Evolutionary conservation across 2,329 filamentous ascomycete species (phyloP).

Genomic region (Hymenoscyphus linearis): DNA sequence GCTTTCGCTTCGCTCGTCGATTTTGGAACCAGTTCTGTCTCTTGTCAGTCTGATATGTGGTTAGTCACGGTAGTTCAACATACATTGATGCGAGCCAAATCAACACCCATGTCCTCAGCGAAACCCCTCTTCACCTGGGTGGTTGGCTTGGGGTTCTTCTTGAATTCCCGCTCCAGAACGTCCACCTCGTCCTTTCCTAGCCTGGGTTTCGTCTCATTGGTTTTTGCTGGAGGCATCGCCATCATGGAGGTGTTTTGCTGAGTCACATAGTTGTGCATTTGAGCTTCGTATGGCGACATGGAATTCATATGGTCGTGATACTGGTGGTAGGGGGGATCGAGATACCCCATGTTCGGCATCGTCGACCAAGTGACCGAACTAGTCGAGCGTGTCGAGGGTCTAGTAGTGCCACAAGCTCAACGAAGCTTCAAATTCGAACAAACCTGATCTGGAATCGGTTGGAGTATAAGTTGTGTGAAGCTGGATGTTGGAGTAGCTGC

Average conservation of each 20-base stretch:
- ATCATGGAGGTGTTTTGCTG: conserved; percentile 33
- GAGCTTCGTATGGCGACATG: conserved; percentile 17
- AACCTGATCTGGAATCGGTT: background rate
- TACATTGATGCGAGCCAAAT: conserved; percentile 60
- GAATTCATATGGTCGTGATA: conserved; percentile 20
- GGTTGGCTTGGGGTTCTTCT: conserved; percentile 59
- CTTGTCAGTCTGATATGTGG: conserved; percentile 26
- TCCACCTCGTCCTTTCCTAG: conserved; percentile 56
- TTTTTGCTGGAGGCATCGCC: conserved; percentile 22
- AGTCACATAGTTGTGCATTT: conserved; percentile 19
- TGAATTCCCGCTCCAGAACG: conserved; percentile 54
- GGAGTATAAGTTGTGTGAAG: background rate
- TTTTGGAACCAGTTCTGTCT: conserved; percentile 65
- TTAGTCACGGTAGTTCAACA: conserved; percentile 39
- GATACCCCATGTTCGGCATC: conserved; percentile 27
- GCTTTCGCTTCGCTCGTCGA: conserved; percentile 47
- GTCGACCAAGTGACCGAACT: conserved; percentile 10
- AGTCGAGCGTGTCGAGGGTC: conserved; percentile 10
- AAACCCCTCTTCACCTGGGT: conserved; percentile 56
- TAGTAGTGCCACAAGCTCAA: conserved; percentile 5
- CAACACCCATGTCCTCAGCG: conserved; percentile 57
- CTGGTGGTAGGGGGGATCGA: conserved; percentile 21
- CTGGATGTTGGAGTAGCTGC: background rate
- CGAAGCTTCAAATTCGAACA: background rate
- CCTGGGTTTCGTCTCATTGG: conserved; percentile 31